Percentiles rank a stretch among this genome's conserved stretches.
These are phyloP conservation scores for Melastoma candidum DNA, from an alignment of 441 rosid genomes.

Conservation along the genomic window DNA sequence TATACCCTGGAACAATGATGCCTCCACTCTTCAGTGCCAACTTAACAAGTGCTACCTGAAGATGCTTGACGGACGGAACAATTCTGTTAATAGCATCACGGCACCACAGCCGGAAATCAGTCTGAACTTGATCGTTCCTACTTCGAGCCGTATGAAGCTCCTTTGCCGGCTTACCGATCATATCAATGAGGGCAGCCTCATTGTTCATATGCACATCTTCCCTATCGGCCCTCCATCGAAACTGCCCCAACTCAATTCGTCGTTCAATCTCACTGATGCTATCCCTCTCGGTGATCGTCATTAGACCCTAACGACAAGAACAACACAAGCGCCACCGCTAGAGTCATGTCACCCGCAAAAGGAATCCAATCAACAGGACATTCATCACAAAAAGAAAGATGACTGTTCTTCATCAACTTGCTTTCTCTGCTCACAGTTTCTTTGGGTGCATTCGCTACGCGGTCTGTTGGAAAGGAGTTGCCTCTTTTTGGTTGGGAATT, in stretches of 20 bases:
- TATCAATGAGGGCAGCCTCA: conserved; percentile 83
- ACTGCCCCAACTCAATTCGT: conserved; percentile 48
- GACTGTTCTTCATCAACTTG: no score
- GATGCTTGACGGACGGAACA: conserved; percentile 26
- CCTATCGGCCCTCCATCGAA: conserved; percentile 85
- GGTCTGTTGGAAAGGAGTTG: not conserved
- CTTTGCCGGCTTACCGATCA: conserved; percentile 93
- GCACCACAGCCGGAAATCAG: conserved; percentile 89
- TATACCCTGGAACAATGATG: conserved; percentile 80
- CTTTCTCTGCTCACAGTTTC: not conserved
- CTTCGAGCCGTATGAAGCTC: conserved; percentile 91
- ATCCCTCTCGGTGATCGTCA: conserved; percentile 47
- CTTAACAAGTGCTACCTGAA: conserved; percentile 55
- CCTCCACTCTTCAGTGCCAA: conserved; percentile 59
- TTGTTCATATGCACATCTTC: conserved; percentile 99
- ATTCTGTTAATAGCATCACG: conserved; percentile 82
- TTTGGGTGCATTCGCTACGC: not conserved
- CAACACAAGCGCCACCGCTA: not conserved
- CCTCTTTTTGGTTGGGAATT: not conserved
- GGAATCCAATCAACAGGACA: not conserved
- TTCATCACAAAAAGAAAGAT: not conserved
- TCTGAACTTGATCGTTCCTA: conserved; percentile 80
- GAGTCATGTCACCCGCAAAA: not conserved
- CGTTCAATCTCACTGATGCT: conserved; percentile 62
- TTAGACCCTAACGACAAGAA: conserved; percentile 47